Evolutionary conservation across 257 asterid species (phyloP), one percentile per base, ranked within the genome.

Genomic region (Osmanthus fragrans): DNA sequence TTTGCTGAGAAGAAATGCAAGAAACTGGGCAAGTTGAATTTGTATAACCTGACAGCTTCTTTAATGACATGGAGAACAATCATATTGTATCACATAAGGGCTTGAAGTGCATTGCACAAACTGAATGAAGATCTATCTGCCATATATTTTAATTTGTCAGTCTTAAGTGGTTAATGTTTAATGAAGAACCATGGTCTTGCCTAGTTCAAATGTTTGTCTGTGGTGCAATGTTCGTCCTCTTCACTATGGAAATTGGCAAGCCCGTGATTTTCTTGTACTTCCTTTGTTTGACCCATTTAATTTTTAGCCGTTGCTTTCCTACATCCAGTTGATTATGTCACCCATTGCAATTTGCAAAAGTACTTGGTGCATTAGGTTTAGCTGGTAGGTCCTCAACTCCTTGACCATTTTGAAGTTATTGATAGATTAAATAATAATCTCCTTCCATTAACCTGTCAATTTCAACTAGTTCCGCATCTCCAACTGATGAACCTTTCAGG

Each of bases 381-480:
- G 65, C 54, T 40, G 21, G 30, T 32, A 27, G 67, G 32, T 10
- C 71, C 27, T 29, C 3, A 13, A 25, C 70, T 51, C 36, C 60
- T 70, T 69, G 58, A 21, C 37, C 67, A 51, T 13, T 25, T 49
- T 16, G 37, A 4, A 36, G 39, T 25, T 33, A 29, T 12, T 32
- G 29, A 29, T 65, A 5, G 32, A 25, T 25, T 25, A 25, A 25
- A 25, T 25, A 25, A 25, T 25, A 25, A 25, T 25, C 0, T 25
- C 27, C 27, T 25, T 25, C 73, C 51, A 65, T 68, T 3, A 80
- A 25, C 81, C 85, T 76, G 67, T 18, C 90, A 47, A 71, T 81
- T 68, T 72, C 92, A 51, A 82, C 89, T 0, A 40, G 72, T 7
- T 77, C 94, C 5, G 27, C 81, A 5, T 87, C 97, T 0, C 90